These are phyloP conservation scores for Fusarium falciforme DNA, from an alignment of 2,329 filamentous ascomycete genomes.

Conservation along the genomic window DNA sequence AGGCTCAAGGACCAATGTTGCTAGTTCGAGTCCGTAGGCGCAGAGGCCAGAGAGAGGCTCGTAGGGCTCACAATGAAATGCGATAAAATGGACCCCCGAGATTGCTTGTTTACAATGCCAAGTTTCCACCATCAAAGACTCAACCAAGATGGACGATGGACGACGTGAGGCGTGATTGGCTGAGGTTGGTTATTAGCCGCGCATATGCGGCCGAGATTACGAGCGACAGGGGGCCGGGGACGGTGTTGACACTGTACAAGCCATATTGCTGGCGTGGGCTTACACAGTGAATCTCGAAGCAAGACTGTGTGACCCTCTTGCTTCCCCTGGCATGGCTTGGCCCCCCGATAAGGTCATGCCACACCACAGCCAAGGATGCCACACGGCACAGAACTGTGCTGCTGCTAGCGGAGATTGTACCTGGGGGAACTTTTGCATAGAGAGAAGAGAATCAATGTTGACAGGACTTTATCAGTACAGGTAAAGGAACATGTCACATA, in stretches of 20 bases:
- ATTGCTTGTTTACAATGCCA: slow-evolving; percentile 28
- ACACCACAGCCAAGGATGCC: slow-evolving; percentile 9
- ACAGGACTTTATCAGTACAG: not conserved
- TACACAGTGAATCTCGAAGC: slow-evolving; percentile 19
- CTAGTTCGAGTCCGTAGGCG: slow-evolving; percentile 3
- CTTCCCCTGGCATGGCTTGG: slow-evolving; percentile 36
- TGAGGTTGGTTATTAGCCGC: slow-evolving; percentile 38
- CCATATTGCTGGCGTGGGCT: not conserved
- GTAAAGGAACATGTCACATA: not conserved
- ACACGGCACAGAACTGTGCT: not conserved
- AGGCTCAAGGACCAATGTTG: slow-evolving; percentile 8
- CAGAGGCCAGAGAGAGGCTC: slow-evolving; percentile 9
- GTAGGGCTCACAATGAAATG: slow-evolving; percentile 1
- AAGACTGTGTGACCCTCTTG: slow-evolving; percentile 23
- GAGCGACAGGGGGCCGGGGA: slow-evolving; percentile 20
- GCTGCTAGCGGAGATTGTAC: not conserved
- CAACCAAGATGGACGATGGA: not conserved
- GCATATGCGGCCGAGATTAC: slow-evolving; percentile 46
- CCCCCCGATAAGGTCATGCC: slow-evolving; percentile 41
- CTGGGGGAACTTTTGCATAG: not conserved
- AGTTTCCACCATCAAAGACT: not conserved
- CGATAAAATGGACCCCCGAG: slow-evolving; percentile 19
- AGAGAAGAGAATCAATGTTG: not conserved
- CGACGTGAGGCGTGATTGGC: slow-evolving; percentile 34
- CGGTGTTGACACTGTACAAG: slow-evolving; percentile 31